Conservation (phyloP, 2,329 filamentous ascomycete species). For the Arthrobotrys conoides region DNA sequence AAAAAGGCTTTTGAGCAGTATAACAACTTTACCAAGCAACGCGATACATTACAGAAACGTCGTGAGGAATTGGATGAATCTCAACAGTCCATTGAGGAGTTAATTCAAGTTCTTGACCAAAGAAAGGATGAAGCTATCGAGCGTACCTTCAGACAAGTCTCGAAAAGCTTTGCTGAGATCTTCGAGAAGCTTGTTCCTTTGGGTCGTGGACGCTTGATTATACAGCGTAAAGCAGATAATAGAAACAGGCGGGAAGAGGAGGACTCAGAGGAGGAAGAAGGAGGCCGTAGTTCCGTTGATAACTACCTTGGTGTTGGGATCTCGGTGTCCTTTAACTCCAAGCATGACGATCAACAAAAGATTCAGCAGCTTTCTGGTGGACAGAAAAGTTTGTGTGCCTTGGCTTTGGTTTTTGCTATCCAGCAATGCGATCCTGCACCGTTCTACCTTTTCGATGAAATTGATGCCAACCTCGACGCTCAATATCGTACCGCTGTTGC, state of each 20-base stretch:
- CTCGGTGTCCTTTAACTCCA: conserved; percentile 98
- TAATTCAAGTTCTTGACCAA: conserved; percentile 92
- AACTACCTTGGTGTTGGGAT: conserved; percentile 98
- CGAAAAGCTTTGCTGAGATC: conserved; percentile 89
- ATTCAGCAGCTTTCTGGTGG: conserved; percentile 98
- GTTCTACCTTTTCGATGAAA: conserved; percentile 99
- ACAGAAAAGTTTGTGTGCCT: conserved; percentile 90
- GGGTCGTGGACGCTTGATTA: conserved; percentile 89
- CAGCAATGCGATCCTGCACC: conserved; percentile 97
- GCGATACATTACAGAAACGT: conserved; percentile 86
- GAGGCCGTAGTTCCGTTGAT: conserved; percentile 76
- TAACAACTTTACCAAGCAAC: conserved; percentile 93
- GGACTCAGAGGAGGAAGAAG: conserved; percentile 76
- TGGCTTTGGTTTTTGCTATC: conserved; percentile 99
- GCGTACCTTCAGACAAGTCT: conserved; percentile 98
- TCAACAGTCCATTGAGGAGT: conserved; percentile 87
- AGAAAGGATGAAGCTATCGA: conserved; percentile 98
- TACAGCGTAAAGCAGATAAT: conserved; percentile 86
- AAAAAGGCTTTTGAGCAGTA: conserved; percentile 99
- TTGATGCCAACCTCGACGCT: conserved; percentile 94
- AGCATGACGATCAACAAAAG: conserved; percentile 96
- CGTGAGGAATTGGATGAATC: conserved; percentile 88
- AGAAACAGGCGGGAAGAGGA: conserved; percentile 71
- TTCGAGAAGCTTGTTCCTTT: conserved; percentile 96
- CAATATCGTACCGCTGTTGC: conserved; percentile 98